Conservation (phyloP, 768 basidiomycete genomes). For the Lyophyllum shimeji region DNA sequence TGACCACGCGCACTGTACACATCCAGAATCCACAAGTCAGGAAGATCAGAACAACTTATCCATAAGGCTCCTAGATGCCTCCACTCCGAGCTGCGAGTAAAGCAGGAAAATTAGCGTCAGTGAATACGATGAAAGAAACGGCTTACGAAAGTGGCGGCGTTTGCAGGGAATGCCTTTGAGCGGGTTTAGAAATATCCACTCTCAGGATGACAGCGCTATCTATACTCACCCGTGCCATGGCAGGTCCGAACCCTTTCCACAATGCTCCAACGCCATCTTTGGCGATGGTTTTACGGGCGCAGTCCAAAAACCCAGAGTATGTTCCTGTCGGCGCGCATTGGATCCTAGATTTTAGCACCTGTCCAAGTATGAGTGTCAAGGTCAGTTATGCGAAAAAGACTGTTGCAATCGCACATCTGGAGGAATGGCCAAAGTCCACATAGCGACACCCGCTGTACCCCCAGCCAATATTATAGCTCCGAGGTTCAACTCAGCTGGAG, state of each 20-base stretch:
- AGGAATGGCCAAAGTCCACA: slow-evolving; percentile 98
- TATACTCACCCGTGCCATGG: slow-evolving; percentile 83
- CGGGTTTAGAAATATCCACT: neutral
- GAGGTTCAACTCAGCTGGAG: slow-evolving; percentile 80
- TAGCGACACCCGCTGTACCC: slow-evolving; percentile 92
- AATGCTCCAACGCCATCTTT: slow-evolving; percentile 83
- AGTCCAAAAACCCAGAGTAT: slow-evolving; percentile 94
- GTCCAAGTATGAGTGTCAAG: slow-evolving; percentile 3
- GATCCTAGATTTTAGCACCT: slow-evolving; percentile 95
- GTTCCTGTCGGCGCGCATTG: slow-evolving; percentile 97
- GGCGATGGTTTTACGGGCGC: slow-evolving; percentile 88
- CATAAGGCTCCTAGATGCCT: slow-evolving; percentile 82
- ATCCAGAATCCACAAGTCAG: neutral
- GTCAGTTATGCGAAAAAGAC: neutral
- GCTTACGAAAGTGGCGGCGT: slow-evolving; percentile 91
- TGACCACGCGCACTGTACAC: too few relatives aligned
- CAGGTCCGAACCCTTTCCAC: slow-evolving; percentile 98
- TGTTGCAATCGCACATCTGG: slow-evolving; percentile 73
- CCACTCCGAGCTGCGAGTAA: slow-evolving; percentile 77
- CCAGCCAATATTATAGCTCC: slow-evolving; percentile 89
- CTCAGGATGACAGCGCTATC: neutral
- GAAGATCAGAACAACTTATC: slow-evolving; percentile 55
- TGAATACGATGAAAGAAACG: neutral
- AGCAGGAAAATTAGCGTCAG: slow-evolving; percentile 9
- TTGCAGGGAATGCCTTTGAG: slow-evolving; percentile 89